These are phyloP conservation scores for Tulasnella sp. DNA, from an alignment of 768 basidiomycete genomes.

Conservation along the genomic window DNA sequence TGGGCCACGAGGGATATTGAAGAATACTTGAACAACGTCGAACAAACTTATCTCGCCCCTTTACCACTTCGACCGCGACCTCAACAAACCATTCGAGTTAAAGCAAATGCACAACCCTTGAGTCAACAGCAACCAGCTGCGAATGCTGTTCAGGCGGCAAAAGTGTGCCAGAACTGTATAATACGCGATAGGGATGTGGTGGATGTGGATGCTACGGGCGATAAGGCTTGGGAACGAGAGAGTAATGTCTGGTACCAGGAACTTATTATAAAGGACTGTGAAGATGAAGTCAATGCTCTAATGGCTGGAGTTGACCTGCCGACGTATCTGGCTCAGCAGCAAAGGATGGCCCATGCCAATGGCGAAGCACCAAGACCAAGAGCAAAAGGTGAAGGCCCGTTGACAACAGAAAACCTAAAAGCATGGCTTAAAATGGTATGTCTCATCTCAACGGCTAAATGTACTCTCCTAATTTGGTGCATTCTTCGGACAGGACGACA, in stretches of 20 bases:
- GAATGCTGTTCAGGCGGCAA: constrained; percentile 30
- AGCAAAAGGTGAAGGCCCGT: constrained; percentile 48
- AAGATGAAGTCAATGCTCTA: constrained; percentile 36
- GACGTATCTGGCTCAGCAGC: neutral
- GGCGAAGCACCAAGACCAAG: constrained; percentile 38
- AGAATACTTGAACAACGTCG: constrained; percentile 1
- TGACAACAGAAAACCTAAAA: constrained; percentile 67
- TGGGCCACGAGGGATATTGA: constrained; percentile 11
- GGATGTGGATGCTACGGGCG: constrained; percentile 77
- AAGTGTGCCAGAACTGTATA: constrained; percentile 91
- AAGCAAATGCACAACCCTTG: no score
- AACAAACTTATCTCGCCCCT: neutral
- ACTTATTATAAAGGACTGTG: constrained; percentile 52
- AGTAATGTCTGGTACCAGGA: constrained; percentile 78
- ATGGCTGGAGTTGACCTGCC: constrained; percentile 1
- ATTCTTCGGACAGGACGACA: constrained; percentile 58
- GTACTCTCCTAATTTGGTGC: no score
- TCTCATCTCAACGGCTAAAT: neutral
- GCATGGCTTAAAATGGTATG: constrained; percentile 68
- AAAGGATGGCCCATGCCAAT: constrained; percentile 21
- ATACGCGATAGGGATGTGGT: constrained; percentile 99
- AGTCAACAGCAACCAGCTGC: no score
- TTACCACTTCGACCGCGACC: neutral
- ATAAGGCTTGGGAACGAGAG: constrained; percentile 82
- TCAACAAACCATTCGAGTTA: no score